Evolutionary conservation across 768 basidiomycete genomes (phyloP), one percentile per base, ranked within the genome.

Genomic region (Kwoniella heveanensis): DNA sequence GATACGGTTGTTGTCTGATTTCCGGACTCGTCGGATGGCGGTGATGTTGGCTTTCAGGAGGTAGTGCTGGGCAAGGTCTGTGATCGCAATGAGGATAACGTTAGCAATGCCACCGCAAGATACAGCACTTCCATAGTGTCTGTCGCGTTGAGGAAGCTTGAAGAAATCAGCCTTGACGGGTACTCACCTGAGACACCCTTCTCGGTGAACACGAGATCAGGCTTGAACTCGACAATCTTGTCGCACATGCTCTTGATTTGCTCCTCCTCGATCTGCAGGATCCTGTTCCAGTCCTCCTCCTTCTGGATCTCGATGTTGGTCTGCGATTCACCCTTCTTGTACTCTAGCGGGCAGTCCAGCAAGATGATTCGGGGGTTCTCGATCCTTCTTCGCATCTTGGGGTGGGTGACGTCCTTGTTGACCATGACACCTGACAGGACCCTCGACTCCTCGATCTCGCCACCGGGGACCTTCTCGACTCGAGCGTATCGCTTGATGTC

Each of bases 351-450:
- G 79, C 94, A 98, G 79, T 96, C 93, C 44, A 98, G 82, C 44
- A 98, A 81, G 24, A 98, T 82, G 53, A 99, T 90, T 13, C 94
- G 82, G 2, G 95, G 96, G 68, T 91, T 90, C 65, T 84, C 85
- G 79, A 98, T 98, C 69, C 92, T 83, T 60, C 96, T 81, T 58
- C 95, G 83, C 96, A 98, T 99, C 70, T 90, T 88, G 10, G 96
- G 94, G 81, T 98, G 96, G 0, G 92, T 96, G 72, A 99, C 90
- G 78, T 98, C 96, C 84, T 99, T 98, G 86, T 98, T 99, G 72
- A 98, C 81, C 89, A 99, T 92, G 58, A 99, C 89, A 50, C 96
- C 95, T 57, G 84, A 86, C 60, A 98, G 80, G 2, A 98, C 95
- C 64, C 83, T 82, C 63, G 89, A 91, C 64, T 94, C 86, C 82